phyloP scores from a whole-genome alignment of 257 asterid genomes.

The Solanum corneliomulleri region DNA sequence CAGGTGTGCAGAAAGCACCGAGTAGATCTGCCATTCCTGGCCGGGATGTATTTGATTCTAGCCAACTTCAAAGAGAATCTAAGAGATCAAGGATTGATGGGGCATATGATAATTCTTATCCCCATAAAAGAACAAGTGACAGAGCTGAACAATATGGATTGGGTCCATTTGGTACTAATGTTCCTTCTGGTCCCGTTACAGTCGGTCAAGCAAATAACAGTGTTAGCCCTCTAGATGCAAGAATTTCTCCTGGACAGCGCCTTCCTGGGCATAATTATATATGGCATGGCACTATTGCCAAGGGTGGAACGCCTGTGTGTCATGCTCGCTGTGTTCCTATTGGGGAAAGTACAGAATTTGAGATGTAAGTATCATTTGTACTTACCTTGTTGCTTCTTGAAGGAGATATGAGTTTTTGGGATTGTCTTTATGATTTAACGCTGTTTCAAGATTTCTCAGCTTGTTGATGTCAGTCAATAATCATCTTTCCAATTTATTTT shows the following conservation, averaged over 20 bases:
- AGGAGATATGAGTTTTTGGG: background rate
- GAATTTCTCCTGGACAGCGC: conserved; percentile 29
- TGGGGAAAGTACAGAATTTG: conserved; percentile 48
- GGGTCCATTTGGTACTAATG: conserved; percentile 17
- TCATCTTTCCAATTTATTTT: background rate
- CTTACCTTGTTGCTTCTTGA: background rate
- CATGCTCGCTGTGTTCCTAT: conserved; percentile 90
- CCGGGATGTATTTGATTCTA: conserved; percentile 62
- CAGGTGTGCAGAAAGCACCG: conserved; percentile 29
- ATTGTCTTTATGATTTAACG: background rate
- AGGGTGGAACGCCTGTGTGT: conserved; percentile 92
- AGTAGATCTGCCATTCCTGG: conserved; percentile 46
- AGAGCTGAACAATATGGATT: conserved; percentile 31
- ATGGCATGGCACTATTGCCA: conserved; percentile 92
- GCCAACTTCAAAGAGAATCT: conserved; percentile 61
- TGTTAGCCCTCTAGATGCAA: conserved; percentile 15
- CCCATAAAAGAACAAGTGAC: conserved; percentile 31
- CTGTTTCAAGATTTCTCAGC: background rate
- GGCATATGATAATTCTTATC: conserved; percentile 19
- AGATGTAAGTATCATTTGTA: conserved; percentile 59
- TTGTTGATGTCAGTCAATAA: background rate
- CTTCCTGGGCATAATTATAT: conserved; percentile 41
- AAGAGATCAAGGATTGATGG: conserved; percentile 71
- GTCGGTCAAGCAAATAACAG: conserved; percentile 6
- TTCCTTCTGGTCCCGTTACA: conserved; percentile 25